Evolutionary conservation across 139 green algal genomes (phyloP), one percentile per base, ranked within the genome.

Genomic region (Chlamydomonas asymmetrica): DNA sequence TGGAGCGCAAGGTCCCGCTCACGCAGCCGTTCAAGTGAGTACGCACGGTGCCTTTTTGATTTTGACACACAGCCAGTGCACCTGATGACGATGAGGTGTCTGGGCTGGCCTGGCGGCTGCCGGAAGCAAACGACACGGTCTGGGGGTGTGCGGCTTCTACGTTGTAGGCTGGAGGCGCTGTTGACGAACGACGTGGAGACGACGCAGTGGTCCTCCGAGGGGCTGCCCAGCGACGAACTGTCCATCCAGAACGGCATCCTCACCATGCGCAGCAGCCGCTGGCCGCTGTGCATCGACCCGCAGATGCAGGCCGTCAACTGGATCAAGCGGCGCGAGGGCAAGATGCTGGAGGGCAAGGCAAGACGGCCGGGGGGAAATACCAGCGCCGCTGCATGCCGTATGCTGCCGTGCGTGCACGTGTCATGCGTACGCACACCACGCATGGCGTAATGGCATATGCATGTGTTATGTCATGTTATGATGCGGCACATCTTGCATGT

Each of bases 241-340:
- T 89, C 75, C 45, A 76, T 97, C 1, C 92, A 97, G 82, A 97
- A 97, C 66, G 92, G 92, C 64, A 97, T 97, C 71, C 82, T 97
- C 31, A 94, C 90, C 8, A 85, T 87, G 74, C 84, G 84, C 10
- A 85, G 90, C 45, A 88, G 82, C 59, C 78, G 92, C 41, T 97
- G 87, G 86, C 89, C 92, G 41, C 85, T 97, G 41, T 97, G 92
- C 75, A 93, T 97, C 56, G 92, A 97, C 81, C 92, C 92, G 0
- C 81, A 86, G 78, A 94, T 94, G 90, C 90, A 94, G 81, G 93
- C 93, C 7, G 84, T 96, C 35, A 89, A 73, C 48, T 97, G 93
- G 93, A 96, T 97, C 86, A 97, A 97, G 85, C 85, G 27, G 39
- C 80, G 81, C 20, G 91, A 96, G 82, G 93, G 93, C 49, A 91